Evolutionary conservation across 2,329 filamentous ascomycete genomes (phyloP).

Genomic region (Microcyclospora tardicrescens): DNA sequence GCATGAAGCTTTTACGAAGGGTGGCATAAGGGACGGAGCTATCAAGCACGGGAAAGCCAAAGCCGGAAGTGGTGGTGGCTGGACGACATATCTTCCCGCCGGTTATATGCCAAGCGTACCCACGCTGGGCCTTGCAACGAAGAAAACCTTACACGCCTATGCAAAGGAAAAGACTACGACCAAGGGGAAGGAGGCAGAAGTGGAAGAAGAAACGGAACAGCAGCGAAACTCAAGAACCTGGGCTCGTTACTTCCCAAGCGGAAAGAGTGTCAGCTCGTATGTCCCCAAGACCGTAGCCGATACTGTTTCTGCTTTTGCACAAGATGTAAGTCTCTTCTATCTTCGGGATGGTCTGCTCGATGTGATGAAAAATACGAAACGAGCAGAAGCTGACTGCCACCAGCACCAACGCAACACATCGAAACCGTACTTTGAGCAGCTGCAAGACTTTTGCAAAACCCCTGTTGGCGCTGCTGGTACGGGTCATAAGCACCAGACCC

Average conservation of each 20-base stretch:
- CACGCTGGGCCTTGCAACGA: constrained; percentile 7
- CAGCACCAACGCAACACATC: constrained; percentile 33
- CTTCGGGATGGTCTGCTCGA: too few relatives aligned
- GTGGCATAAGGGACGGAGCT: constrained; percentile 9
- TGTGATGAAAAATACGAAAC: background rate
- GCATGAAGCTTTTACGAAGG: constrained; percentile 12
- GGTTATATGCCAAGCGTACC: too few relatives aligned
- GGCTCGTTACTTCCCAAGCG: constrained; percentile 35
- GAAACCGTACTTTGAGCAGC: constrained; percentile 37
- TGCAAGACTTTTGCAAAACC: constrained; percentile 38
- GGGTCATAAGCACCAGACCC: constrained; percentile 6
- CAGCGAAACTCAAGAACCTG: constrained; percentile 29
- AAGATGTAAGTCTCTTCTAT: constrained; percentile 24
- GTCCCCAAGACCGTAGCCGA: constrained; percentile 30
- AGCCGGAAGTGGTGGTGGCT: too few relatives aligned
- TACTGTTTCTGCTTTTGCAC: constrained; percentile 32
- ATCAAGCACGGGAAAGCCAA: constrained; percentile 8
- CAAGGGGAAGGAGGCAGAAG: constrained; percentile 13
- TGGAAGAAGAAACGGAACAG: constrained; percentile 17
- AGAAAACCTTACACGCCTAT: too few relatives aligned
- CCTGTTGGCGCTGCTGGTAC: constrained; percentile 36
- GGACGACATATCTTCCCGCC: constrained; percentile 23
- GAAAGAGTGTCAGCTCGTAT: constrained; percentile 36
- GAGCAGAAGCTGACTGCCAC: too few relatives aligned
- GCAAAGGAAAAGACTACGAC: too few relatives aligned